Base-by-base conservation (phyloP, 805 yeast species). In the Ogataea wickerhamii region DNA sequence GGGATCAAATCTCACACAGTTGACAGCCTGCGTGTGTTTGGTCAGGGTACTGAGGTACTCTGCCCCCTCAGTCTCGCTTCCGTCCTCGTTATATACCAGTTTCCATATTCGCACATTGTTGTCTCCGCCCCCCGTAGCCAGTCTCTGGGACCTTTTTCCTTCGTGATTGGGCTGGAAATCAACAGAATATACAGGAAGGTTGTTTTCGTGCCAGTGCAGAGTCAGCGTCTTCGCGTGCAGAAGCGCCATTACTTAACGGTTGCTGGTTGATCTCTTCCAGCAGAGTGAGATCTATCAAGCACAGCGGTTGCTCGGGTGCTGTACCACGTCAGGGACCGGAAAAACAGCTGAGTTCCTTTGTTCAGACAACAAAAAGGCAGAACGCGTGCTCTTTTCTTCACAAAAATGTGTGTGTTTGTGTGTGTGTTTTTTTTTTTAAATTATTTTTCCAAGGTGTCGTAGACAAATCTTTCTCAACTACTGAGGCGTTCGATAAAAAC, bases 41-140 rank as follows among this genome's bases (percentile, higher is more conserved):
- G 82, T 61, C 35, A 93, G 69, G 0, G 96, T 87, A 13, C 93
- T 76, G 20, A 88, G 65, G 58, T 88, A 91, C 43, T 80, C 83
- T 13, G 88, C 83, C 0, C 74, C 56, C 6, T 36, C 47, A 8
- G 60, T 51, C n/a, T 49, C 51, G 4, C 45, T 41, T 4, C 38
- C 51, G 10, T 47, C 50, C 4, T 47, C 53, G 20, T 48, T 39
- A 33, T 51, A 59, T 2, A 37, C 32, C 21, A 58, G 40, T 30
- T 51, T 48, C 69, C 69, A 64, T 18, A 64, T 49, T 35, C 97
- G 70, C n/a, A 87, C 82, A 50, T 86, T 85, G 56, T 83, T 85
- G 60, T 93, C 98, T 28, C 97, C 97, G 18, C 98, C 98, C 0
- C 87, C 95, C 0, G 98, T 91, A 3, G 82, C 91, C 24, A 91